Evolutionary conservation across 805 yeast species (phyloP).

Genomic region (Saccharomycopsis schoenii): DNA sequence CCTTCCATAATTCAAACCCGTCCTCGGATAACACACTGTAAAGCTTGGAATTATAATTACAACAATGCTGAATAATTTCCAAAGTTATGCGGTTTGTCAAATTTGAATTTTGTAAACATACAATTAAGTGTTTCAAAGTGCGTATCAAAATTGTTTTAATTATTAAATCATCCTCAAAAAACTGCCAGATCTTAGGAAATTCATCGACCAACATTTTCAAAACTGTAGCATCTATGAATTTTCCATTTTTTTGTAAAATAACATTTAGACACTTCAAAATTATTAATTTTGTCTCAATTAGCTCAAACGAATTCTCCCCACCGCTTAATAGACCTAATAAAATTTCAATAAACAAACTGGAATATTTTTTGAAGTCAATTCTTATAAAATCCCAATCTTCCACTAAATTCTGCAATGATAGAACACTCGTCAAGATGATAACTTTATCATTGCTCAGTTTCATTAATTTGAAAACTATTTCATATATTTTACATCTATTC

Average conservation of each 20-base stretch:
- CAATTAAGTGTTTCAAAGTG: conserved; percentile 44
- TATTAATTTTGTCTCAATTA: conserved; percentile 70
- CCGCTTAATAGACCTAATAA: conserved; percentile 37
- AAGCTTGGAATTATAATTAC: conserved; percentile 49
- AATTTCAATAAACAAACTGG: conserved; percentile 41
- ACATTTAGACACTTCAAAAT: conserved; percentile 36
- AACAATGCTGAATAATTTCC: conserved; percentile 53
- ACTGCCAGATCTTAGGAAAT: conserved; percentile 31
- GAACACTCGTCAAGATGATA: conserved; percentile 67
- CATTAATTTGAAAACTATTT: conserved; percentile 43
- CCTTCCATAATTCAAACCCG: conserved; percentile 78
- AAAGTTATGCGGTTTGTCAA: conserved; percentile 46
- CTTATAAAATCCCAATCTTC: conserved; percentile 85
- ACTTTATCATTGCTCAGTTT: conserved; percentile 55
- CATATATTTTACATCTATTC: conserved; percentile 49
- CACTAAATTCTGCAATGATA: conserved; percentile 55
- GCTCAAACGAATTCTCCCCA: conserved; percentile 30
- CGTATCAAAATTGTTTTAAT: conserved; percentile 46
- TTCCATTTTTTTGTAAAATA: conserved; percentile 10
- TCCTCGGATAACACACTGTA: conserved; percentile 66
- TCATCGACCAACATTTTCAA: conserved; percentile 6
- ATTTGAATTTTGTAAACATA: conserved; percentile 41
- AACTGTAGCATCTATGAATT: neutral
- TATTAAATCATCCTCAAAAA: conserved; percentile 32
- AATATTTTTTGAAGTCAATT: conserved; percentile 53